Conservation (phyloP, 2,329 filamentous ascomycete genomes). For the Aspergillus fischeri region DNA sequence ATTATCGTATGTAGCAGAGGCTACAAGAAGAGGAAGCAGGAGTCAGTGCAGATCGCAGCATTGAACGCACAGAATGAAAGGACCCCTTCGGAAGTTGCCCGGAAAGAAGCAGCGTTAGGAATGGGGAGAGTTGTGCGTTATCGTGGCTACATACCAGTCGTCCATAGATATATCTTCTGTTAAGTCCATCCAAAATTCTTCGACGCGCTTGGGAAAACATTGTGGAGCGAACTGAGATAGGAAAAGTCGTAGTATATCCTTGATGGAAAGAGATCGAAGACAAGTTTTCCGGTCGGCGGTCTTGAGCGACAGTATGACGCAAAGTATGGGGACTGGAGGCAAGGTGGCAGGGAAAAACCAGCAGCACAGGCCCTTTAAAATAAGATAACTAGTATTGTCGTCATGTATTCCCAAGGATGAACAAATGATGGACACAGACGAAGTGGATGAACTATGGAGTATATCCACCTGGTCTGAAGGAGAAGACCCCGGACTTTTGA, state of each 20-base stretch:
- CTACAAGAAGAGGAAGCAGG: conserved; percentile 46
- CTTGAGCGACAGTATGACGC: conserved; percentile 37
- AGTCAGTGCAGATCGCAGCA: conserved; percentile 3
- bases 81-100: not conserved
- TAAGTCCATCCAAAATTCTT: conserved; percentile 42
- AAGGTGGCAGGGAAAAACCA: conserved; percentile 2
- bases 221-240: conserved; percentile 20
- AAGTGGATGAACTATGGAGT: not conserved
- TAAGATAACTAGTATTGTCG: not conserved
- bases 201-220: conserved; percentile 42
- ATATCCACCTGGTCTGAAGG: not conserved
- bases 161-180: conserved; percentile 46
- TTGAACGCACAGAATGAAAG: not conserved
- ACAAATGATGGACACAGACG: not conserved
- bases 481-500: not conserved
- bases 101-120: not conserved
- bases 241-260: conserved; percentile 10
- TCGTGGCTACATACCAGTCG: conserved; percentile 34
- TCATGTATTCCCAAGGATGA: not conserved
- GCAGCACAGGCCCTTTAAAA: not conserved
- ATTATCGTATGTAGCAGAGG: conserved; percentile 81
- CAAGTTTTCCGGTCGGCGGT: conserved; percentile 21
- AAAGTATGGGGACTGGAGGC: conserved; percentile 20
- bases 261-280: conserved; percentile 21
- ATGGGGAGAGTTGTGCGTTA: not conserved